Percentiles rank a stretch among this genome's conserved stretches.
Conservation (phyloP, 257 asterid genomes). For the Hygrophila difformis region DNA sequence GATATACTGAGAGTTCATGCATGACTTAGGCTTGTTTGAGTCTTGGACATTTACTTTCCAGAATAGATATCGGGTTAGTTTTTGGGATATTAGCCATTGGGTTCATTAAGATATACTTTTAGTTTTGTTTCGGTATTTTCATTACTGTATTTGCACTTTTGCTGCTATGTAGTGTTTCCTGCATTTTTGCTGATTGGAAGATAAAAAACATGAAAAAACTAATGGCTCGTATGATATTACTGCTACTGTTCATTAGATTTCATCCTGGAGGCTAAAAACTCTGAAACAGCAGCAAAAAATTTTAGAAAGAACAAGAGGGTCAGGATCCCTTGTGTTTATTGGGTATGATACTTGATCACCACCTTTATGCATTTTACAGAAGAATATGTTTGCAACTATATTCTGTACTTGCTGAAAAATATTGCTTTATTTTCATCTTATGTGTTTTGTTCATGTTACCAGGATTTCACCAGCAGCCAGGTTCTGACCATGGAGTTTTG, state of each 20-base stretch:
- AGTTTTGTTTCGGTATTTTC: neutral
- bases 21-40: slow-evolving; percentile 9
- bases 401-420: slow-evolving; percentile 3
- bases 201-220: slow-evolving; percentile 14
- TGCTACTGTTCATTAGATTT: slow-evolving; percentile 50
- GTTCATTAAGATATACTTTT: slow-evolving; percentile 10
- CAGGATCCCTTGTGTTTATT: slow-evolving; percentile 59
- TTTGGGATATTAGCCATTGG: neutral
- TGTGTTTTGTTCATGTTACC: slow-evolving; percentile 20
- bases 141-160: neutral
- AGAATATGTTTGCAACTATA: slow-evolving; percentile 1
- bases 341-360: slow-evolving; percentile 49
- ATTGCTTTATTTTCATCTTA: slow-evolving; percentile 12
- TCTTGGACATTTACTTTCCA: no score
- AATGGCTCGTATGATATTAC: slow-evolving; percentile 16
- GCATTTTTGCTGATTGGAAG: slow-evolving; percentile 12
- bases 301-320: slow-evolving; percentile 51
- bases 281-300: slow-evolving; percentile 58
- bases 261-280: slow-evolving; percentile 77
- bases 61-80: neutral
- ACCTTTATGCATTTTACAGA: slow-evolving; percentile 14
- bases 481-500: slow-evolving; percentile 90
- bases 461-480: slow-evolving; percentile 78
- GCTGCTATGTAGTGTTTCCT: slow-evolving; percentile 1
- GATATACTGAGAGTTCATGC: slow-evolving; percentile 4